Base-by-base conservation (phyloP, 345 rosid genomes). In the Populus tremula region DNA sequence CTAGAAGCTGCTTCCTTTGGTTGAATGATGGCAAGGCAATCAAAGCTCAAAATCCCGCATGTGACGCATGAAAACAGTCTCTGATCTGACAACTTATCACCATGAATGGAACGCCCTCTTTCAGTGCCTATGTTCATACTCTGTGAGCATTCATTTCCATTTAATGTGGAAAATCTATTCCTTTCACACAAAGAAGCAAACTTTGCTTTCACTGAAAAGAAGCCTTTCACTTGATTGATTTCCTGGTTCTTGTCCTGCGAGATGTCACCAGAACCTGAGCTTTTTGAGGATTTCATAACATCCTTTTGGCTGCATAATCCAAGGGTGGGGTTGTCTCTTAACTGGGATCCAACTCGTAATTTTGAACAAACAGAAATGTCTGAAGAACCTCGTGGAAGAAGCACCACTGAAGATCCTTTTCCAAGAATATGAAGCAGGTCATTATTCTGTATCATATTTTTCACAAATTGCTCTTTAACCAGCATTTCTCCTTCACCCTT, bases 41-140 rank as follows among this genome's bases (percentile, higher is more conserved):
- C 90, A 83, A 91, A 94, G 84, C 93, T 83, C 86, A 92, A 84
- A 76, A 96, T 85, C 82, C 99, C 99, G 79, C 99, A 96, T 0
- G 93, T 89, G 73, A 89, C 97, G 73, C 99, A 96, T 16, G 97
- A 88, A 82, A 96, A 96, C 72, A 90, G 90, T 81, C 97, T 91
- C 86, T 92, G 99, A 86, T 92, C 91, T 0, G 97, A 89, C 75
- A 91, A 82, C 80, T 85, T 87, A 74, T 86, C 92, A 77, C 85
- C 85, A 77, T 77, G 87, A 76, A 70, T 67, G 38, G 63, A 59
- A 73, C 50, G 41, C 73, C 73, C 85, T 76, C 76, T 74, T 78
- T 82, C 90, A 63, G 72, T 69, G 20, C 70, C 79, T 23, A 71
- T 45, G 71, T 83, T 70, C 61, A 67, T 64, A 13, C 33, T 69